Evolutionary conservation across 2,329 filamentous ascomycete species (phyloP).

Genomic region (Talaromyces piceae): DNA sequence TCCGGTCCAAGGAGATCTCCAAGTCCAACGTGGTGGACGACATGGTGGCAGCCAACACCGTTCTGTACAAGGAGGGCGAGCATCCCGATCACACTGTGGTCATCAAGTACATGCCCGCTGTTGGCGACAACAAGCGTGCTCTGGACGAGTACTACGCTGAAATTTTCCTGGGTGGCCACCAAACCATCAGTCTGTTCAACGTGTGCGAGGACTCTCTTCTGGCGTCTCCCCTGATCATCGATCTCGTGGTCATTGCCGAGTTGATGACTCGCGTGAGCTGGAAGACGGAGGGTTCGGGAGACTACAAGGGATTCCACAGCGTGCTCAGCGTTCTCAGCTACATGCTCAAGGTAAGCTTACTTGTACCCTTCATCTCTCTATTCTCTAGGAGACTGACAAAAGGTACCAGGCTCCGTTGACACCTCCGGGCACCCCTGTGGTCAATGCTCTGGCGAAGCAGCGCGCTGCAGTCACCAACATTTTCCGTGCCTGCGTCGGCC

Average conservation of each 20-base stretch:
- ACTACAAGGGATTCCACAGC: conserved; percentile 92
- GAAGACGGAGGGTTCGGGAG: conserved; percentile 58
- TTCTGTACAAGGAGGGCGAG: conserved; percentile 86
- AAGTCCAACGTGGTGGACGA: conserved; percentile 99
- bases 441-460: conserved; percentile 95
- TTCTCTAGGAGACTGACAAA: background rate
- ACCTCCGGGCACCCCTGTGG: conserved; percentile 85
- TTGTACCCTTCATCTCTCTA: background rate
- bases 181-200: conserved; percentile 97
- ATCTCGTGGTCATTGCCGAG: conserved; percentile 85
- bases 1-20: conserved; percentile 99
- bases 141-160: conserved; percentile 98
- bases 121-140: conserved; percentile 97
- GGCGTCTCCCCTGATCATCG: conserved; percentile 93
- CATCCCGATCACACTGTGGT: conserved; percentile 98
- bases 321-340: conserved; percentile 96
- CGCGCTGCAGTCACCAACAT: conserved; percentile 92
- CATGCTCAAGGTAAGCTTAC: conserved; percentile 66
- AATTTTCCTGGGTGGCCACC: conserved; percentile 97
- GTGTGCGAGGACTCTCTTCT: conserved; percentile 97
- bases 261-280: conserved; percentile 98
- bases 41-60: conserved; percentile 93
- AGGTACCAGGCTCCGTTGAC: conserved; percentile 72
- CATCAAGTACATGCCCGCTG: conserved; percentile 99
- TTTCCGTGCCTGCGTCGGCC: conserved; percentile 92